Evolutionary conservation across 176 grass and related monocot genomes (phyloP).

Genomic region (Raddia distichophylla): DNA sequence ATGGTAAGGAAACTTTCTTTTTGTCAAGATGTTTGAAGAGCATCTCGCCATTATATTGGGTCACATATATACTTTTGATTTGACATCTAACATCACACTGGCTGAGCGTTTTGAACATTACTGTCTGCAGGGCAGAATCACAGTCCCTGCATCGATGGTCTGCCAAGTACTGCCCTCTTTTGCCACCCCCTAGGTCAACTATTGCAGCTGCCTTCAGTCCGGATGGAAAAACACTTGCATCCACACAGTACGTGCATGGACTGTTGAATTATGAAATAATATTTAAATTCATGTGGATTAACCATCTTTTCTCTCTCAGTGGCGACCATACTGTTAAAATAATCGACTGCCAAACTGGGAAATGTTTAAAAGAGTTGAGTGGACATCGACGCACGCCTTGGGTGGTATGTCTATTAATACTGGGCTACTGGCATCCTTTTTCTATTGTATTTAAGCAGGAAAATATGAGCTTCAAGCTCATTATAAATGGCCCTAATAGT

Average conservation of each 20-base stretch:
- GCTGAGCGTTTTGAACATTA: slow-evolving; percentile 16
- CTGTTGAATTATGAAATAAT: slow-evolving; percentile 26
- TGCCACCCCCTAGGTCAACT: slow-evolving; percentile 91
- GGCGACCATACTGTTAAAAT: slow-evolving; percentile 99
- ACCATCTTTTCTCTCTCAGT: slow-evolving; percentile 59
- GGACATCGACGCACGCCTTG: slow-evolving; percentile 98
- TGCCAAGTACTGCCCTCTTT: slow-evolving; percentile 91
- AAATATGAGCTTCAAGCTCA: slow-evolving; percentile 16
- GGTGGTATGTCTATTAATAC: slow-evolving; percentile 75
- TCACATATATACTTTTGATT: not conserved
- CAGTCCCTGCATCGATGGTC: slow-evolving; percentile 75
- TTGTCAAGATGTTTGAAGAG: slow-evolving; percentile 1
- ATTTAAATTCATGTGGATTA: slow-evolving; percentile 35
- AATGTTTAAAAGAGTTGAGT: slow-evolving; percentile 88
- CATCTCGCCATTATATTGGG: slow-evolving; percentile 1
- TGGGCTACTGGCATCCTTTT: not conserved
- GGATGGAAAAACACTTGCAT: slow-evolving; percentile 94
- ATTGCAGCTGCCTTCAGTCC: slow-evolving; percentile 99
- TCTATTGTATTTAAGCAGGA: slow-evolving; percentile 10
- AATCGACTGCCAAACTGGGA: slow-evolving; percentile 92
- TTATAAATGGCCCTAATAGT: slow-evolving; percentile 13
- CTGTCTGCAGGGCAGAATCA: slow-evolving; percentile 80
- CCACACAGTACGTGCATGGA: slow-evolving; percentile 80
- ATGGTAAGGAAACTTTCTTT: slow-evolving; percentile 64
- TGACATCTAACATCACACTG: not conserved